A percentile compares a stretch with the other conserved stretches of the same genome.
Evolutionary conservation across 1,139 yeast genomes (phyloP).

Genomic region (Suhomyces kunorum): DNA sequence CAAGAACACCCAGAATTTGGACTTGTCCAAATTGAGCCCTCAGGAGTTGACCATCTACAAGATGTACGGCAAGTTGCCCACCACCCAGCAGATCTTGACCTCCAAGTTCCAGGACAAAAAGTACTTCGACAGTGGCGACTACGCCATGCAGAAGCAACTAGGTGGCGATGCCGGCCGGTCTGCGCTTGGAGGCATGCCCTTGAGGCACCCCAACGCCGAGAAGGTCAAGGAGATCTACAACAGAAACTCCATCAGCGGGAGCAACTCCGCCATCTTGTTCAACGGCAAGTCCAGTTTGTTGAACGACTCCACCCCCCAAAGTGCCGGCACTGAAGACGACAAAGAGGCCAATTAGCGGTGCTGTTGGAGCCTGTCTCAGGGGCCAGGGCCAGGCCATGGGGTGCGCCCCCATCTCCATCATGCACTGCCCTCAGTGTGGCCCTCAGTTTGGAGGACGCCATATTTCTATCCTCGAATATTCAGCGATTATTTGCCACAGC

Average conservation of each 20-base stretch:
- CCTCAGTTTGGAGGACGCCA: no score
- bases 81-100: constrained; percentile 77
- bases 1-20: constrained; percentile 48
- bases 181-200: constrained; percentile 36
- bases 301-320: constrained; percentile 41
- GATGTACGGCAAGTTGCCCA: constrained; percentile 87
- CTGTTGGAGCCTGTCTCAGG: not conserved
- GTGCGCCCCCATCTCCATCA: not conserved
- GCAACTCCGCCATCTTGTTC: constrained; percentile 46
- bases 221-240: constrained; percentile 50
- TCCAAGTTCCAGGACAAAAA: constrained; percentile 85
- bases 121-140: constrained; percentile 96
- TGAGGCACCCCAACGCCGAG: constrained; percentile 53
- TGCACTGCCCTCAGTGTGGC: not conserved
- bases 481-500: no score
- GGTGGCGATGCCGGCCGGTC: constrained; percentile 31
- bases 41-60: constrained; percentile 71
- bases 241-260: constrained; percentile 47
- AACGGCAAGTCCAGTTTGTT: constrained; percentile 51
- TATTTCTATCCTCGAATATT: no score
- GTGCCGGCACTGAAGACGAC: constrained; percentile 22
- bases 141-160: constrained; percentile 78
- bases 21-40: constrained; percentile 59
- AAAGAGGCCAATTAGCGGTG: constrained; percentile 16
- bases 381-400: not conserved